These are phyloP conservation scores for Sarcodon sp. DNA, from an alignment of 768 basidiomycete genomes.

Conservation along the genomic window DNA sequence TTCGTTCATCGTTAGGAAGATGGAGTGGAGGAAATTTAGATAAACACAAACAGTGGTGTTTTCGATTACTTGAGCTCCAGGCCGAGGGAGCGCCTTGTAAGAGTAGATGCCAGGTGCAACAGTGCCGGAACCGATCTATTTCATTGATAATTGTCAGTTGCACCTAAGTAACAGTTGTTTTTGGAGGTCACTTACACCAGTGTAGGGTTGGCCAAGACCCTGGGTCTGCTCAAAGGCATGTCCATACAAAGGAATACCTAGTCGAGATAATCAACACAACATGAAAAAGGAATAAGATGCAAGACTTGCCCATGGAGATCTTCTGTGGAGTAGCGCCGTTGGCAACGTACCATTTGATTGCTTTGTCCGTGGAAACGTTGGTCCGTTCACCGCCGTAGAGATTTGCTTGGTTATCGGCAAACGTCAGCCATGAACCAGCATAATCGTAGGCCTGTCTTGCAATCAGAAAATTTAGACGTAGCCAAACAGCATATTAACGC, in stretches of 20 bases:
- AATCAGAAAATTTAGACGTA: background rate
- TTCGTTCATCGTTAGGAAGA: constrained; percentile 32
- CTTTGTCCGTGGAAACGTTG: constrained; percentile 53
- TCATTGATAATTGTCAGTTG: background rate
- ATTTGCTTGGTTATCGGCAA: constrained; percentile 31
- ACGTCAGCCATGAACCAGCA: constrained; percentile 67
- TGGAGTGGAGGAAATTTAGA: constrained; percentile 28
- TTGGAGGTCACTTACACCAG: constrained; percentile 30
- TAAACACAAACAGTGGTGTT: background rate
- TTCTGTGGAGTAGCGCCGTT: constrained; percentile 54
- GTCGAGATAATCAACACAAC: background rate
- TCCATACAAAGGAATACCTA: constrained; percentile 71
- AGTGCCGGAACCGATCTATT: constrained; percentile 58
- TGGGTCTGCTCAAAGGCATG: constrained; percentile 61
- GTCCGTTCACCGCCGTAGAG: constrained; percentile 54
- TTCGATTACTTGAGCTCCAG: constrained; percentile 12
- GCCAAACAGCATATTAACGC: background rate
- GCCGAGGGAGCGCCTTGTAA: constrained; percentile 58
- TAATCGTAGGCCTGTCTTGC: constrained; percentile 53
- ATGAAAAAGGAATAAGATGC: background rate
- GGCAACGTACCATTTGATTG: constrained; percentile 45
- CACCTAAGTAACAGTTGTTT: background rate
- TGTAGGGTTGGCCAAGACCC: constrained; percentile 57
- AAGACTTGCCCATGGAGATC: constrained; percentile 44
- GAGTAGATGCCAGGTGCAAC: constrained; percentile 63